phyloP scores from a whole-genome alignment of 495 filamentous ascomycete genomes.

The Lasiosphaeria miniovina region DNA sequence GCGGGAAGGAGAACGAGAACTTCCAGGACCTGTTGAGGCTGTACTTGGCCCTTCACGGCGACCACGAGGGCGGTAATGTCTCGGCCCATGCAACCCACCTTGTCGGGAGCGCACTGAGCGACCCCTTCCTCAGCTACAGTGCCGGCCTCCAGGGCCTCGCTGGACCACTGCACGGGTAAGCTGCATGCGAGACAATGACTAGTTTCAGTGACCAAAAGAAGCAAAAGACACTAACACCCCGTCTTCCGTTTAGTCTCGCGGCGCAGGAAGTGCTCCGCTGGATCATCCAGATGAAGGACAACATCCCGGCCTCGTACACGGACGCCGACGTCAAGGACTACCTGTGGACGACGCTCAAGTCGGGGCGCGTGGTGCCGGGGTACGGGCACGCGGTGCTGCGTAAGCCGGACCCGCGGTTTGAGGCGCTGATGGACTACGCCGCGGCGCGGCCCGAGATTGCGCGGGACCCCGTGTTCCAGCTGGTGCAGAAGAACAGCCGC shows the following conservation, averaged over 20 bases:
- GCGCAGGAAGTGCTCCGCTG: constrained; percentile 97
- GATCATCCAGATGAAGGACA: constrained; percentile 89
- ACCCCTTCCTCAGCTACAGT: constrained; percentile 93
- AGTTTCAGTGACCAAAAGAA: background rate
- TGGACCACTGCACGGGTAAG: constrained; percentile 84
- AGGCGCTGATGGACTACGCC: constrained; percentile 96
- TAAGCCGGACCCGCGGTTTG: constrained; percentile 94
- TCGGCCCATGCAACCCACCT: constrained; percentile 97
- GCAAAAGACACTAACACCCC: constrained; percentile 12
- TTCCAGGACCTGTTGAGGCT: constrained; percentile 93
- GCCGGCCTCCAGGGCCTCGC: constrained; percentile 94
- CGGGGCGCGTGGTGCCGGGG: constrained; percentile 90
- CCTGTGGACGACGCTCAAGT: constrained; percentile 89
- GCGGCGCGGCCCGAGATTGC: constrained; percentile 78
- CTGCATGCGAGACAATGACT: background rate
- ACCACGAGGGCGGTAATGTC: constrained; percentile 98
- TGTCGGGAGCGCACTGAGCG: constrained; percentile 91
- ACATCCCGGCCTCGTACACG: constrained; percentile 73
- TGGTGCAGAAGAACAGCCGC: constrained; percentile 79
- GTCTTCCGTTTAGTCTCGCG: constrained; percentile 57
- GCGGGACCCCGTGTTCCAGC: constrained; percentile 82
- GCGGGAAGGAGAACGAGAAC: constrained; percentile 76
- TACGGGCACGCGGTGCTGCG: constrained; percentile 98
- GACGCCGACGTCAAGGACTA: constrained; percentile 79
- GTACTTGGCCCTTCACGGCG: constrained; percentile 94